These are phyloP conservation scores for Candida nanaspora DNA, from an alignment of 805 yeast genomes.

Conservation along the genomic window DNA sequence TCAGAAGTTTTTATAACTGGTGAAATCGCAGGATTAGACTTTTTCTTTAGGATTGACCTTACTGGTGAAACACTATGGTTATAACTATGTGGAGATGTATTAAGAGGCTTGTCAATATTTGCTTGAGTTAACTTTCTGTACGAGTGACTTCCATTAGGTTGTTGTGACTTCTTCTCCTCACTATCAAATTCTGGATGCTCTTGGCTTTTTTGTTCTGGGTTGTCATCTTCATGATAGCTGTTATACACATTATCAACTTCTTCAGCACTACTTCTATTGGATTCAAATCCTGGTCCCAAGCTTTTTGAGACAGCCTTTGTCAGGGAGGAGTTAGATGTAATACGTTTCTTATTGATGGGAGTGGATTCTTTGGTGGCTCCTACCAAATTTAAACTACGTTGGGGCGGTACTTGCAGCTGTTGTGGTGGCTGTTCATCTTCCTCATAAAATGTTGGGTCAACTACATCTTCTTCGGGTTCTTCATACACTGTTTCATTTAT, in stretches of 20 bases:
- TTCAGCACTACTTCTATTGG: too few species aligned
- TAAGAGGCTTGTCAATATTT: conserved; percentile 1
- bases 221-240: conserved; percentile 6
- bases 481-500: conserved; percentile 2
- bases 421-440: too few species aligned
- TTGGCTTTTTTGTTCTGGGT: not conserved
- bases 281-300: too few species aligned
- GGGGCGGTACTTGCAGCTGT: not conserved
- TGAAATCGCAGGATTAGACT: not conserved
- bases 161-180: not conserved
- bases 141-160: conserved; percentile 3
- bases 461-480: not conserved
- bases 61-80: conserved; percentile 10
- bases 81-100: not conserved
- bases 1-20: not conserved
- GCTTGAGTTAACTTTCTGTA: conserved; percentile 13
- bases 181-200: not conserved
- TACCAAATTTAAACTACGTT: not conserved
- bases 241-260: conserved; percentile 11
- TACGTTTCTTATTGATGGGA: not conserved
- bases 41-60: conserved; percentile 13
- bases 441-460: not conserved
- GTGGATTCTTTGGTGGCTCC: not conserved
- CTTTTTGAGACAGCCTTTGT: too few species aligned
- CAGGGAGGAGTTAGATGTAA: too few species aligned